Evolutionary conservation across 306 rosid species (phyloP), one percentile per base, ranked within the genome.

Genomic region (Pyrus communis): DNA sequence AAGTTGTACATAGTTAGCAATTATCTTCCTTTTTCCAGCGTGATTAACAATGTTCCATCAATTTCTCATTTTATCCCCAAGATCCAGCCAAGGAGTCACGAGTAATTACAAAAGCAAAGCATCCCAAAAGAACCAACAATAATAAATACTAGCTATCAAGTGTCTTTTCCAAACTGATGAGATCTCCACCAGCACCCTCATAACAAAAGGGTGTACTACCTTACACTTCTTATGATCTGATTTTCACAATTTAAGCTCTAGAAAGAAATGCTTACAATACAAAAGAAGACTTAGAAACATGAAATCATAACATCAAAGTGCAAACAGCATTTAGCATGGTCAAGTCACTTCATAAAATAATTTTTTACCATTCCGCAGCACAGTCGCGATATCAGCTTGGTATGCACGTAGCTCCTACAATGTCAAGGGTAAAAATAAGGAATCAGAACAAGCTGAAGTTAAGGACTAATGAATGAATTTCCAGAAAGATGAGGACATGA

Each of bases 361-460:
- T 52, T 75, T 23, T 68, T 81, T 88, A 94, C 98, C 98, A 84
- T 90, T 95, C 82, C 98, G 88, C 84, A 95, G 80, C 31, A 89
- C 96, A 83, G 96, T 95, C 52, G 98, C 98, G 60, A 86, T 84
- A 74, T 92, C 98, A 80, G 98, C 98, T 88, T 95, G 98, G 85
- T 95, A 95, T 79, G 98, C 98, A 14, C 98, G 98, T 68, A 95
- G 89, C 87, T 95, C 98, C 98, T 94, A 73, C 81, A 85, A 67
- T 27, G 43, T 30, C 64, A 81, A 71, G 33, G 58, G 13, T 18
- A 77, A 71, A 17, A 69, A n/a, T 14, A 74, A 61, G 23, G 27
- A 60, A 71, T 69, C 65, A 81, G 75, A 78, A 69, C 71, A 46
- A 80, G 79, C 59, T 23, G 80, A 77, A 77, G 40, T 35, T 67